These are phyloP conservation scores for Marchantia paleacea DNA, from an alignment of 225 moss, liverwort and hornwort genomes.

Conservation along the genomic window DNA sequence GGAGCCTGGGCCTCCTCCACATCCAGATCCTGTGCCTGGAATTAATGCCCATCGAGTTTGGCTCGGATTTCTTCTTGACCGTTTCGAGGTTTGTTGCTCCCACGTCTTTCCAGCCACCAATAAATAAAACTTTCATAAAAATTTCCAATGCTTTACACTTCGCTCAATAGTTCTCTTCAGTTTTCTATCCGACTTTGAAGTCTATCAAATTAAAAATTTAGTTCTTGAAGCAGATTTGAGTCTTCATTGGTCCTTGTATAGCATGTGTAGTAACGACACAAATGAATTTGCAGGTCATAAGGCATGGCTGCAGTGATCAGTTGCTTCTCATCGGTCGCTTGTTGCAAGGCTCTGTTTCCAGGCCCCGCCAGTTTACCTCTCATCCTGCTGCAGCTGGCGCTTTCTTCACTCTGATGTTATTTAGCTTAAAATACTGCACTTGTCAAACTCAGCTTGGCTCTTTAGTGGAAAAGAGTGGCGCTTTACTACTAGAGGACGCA, in stretches of 20 bases:
- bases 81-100: slow-evolving; percentile 58
- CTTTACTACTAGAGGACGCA: slow-evolving; percentile 49
- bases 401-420: slow-evolving; percentile 72
- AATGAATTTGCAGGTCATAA: slow-evolving; percentile 56
- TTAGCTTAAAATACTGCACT: slow-evolving; percentile 61
- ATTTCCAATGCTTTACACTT: no score
- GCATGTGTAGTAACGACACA: not conserved
- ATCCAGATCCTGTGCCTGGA: slow-evolving; percentile 61
- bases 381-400: slow-evolving; percentile 81
- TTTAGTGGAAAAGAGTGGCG: slow-evolving; percentile 52
- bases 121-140: no score
- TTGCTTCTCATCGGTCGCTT: slow-evolving; percentile 69
- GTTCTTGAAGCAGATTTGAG: not conserved
- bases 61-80: slow-evolving; percentile 85
- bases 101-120: not conserved
- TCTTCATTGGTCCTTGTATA: not conserved
- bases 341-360: slow-evolving; percentile 74
- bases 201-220: not conserved
- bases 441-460: slow-evolving; percentile 48
- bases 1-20: slow-evolving; percentile 41
- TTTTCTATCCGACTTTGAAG: no score
- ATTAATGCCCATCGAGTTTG: slow-evolving; percentile 72
- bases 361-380: slow-evolving; percentile 49
- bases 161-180: no score
- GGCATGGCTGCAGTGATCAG: slow-evolving; percentile 67